These are phyloP conservation scores for Eremothecium sinecaudum DNA, from an alignment of 1,139 yeast genomes.

Conservation along the genomic window DNA sequence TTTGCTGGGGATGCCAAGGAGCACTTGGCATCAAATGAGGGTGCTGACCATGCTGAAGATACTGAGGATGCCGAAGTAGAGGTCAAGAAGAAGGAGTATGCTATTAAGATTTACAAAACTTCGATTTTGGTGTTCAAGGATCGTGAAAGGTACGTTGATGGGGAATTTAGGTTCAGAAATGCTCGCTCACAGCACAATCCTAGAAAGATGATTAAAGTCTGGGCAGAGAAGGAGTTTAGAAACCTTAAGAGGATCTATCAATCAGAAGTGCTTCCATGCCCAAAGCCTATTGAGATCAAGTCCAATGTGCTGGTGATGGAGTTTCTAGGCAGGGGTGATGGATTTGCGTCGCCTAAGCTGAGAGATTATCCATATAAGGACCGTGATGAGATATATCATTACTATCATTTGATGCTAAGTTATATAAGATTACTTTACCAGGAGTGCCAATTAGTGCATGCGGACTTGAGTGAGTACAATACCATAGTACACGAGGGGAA, in stretches of 20 bases:
- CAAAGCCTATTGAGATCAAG: conserved; percentile 80
- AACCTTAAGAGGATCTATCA: conserved; percentile 73
- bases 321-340: conserved; percentile 63
- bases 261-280: conserved; percentile 73
- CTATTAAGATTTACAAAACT: conserved; percentile 91
- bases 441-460: conserved; percentile 85
- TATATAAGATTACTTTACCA: conserved; percentile 84
- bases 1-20: conserved; percentile 48
- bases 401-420: conserved; percentile 70
- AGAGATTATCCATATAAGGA: conserved; percentile 67
- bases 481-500: conserved; percentile 74
- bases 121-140: conserved; percentile 93
- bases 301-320: conserved; percentile 95
- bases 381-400: conserved; percentile 53
- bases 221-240: conserved; percentile 98
- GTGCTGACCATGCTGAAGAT: conserved; percentile 8
- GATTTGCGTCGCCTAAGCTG: conserved; percentile 66
- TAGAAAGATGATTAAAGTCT: conserved; percentile 89
- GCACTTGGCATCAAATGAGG: conserved; percentile 6
- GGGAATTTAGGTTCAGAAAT: conserved; percentile 87
- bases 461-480: conserved; percentile 93
- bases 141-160: conserved; percentile 90
- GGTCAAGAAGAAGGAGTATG: conserved; percentile 44
- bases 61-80: conserved; percentile 4
- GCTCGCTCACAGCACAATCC: conserved; percentile 84